Evolutionary conservation across 2,329 filamentous ascomycete species (phyloP), one percentile per base, ranked within the genome.

Genomic region (Coniochaeta ligniaria): DNA sequence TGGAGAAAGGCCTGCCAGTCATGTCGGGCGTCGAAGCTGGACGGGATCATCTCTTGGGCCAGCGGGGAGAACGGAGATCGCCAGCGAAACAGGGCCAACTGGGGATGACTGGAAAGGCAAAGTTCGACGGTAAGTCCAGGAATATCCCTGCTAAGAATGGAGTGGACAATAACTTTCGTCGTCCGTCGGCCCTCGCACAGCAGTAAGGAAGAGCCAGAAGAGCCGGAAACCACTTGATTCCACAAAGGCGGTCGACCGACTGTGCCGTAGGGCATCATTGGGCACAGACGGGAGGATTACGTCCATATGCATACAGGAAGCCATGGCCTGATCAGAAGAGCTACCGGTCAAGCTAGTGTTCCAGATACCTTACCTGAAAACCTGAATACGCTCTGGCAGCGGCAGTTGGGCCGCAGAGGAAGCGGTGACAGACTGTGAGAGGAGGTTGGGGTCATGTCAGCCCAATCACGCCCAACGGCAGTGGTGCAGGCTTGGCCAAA

Each of bases 241-340:
- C 22, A 24, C 24, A 17, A 31, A 52, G 8, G 47, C 14, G 47
- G 47, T 28, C 26, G 47, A 22, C 8, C 9, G 33, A 36, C 31
- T 56, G 17, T 22, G 54, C 31, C 31, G 54, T 56, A 36, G 35
- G 54, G 54, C 54, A 56, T 38, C 54, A 38, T 56, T 56, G 54
- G 54, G 54, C 54, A 55, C n/a, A 55, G 6, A 35, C 26, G 26
- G 52, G 26, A 55, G 9, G 24, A 28, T 28, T 28, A 52, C 6
- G 22, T 17, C 8, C 22, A 36, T 36, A 56, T 38, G 28, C 54
- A 56, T 31, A 12, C n/a, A 22, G 24, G 4, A 11, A 43, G 43
- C 43, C 43, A 14, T 47, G 43, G 43, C 20, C 43, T 47, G 43
- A 47, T 47, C 20, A 47, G 43, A 47, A 41, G 5, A n/a, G 38